A percentile compares a stretch with the other conserved stretches of the same genome.
phyloP scores from a whole-genome alignment of 2,329 filamentous ascomycete genomes.

The Aphanoascus verrucosus region DNA sequence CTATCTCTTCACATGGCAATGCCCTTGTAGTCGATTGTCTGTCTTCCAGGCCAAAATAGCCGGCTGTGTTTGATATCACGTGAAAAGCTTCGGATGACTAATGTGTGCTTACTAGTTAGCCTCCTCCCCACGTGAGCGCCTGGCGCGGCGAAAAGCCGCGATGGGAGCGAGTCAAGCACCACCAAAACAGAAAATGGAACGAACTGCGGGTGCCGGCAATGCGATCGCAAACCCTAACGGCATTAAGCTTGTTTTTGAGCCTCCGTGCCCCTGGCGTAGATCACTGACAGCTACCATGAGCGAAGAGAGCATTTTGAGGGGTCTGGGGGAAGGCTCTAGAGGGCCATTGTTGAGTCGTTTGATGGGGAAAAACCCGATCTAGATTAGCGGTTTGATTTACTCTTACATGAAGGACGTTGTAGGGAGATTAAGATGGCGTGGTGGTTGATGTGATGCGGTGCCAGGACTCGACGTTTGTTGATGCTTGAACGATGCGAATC shows the following conservation, averaged over 20 bases:
- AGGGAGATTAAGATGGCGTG: neutral
- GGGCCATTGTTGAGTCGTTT: neutral
- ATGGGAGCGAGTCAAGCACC: constrained; percentile 3
- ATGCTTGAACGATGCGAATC: neutral
- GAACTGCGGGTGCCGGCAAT: constrained; percentile 14
- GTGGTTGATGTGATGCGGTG: neutral
- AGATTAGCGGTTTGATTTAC: neutral
- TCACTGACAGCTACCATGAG: constrained; percentile 10
- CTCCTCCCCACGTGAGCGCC: neutral
- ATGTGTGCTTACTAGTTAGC: constrained; percentile 3
- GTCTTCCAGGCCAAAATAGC: neutral
- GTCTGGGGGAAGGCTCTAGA: neutral
- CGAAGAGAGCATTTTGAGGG: neutral
- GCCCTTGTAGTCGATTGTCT: neutral
- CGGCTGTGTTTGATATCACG: neutral
- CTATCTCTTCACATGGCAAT: neutral
- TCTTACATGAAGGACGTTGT: neutral
- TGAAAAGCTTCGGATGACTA: neutral
- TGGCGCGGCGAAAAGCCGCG: constrained; percentile 3
- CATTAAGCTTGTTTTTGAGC: constrained; percentile 26
- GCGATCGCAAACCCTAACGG: constrained; percentile 23
- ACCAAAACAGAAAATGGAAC: neutral
- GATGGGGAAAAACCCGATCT: neutral
- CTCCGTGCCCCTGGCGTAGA: constrained; percentile 14
- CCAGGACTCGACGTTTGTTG: neutral